A percentile compares a stretch with the other conserved stretches of the same genome.
Conservation (phyloP, 2,329 filamentous ascomycete species). For the Cytospora piceicola region DNA sequence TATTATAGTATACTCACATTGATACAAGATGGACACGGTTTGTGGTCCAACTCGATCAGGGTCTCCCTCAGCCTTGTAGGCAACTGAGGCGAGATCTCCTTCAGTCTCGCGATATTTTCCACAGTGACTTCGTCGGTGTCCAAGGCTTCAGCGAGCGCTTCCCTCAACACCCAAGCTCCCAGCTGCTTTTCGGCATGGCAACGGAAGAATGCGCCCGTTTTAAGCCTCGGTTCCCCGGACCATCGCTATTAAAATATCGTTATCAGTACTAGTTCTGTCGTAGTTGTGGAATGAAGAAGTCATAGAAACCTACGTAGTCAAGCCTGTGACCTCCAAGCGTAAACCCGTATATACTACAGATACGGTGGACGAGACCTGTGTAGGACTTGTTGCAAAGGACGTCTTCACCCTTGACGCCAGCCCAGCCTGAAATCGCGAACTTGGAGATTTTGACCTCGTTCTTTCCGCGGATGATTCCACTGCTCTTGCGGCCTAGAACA, state of each 20-base stretch:
- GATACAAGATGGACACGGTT: neutral
- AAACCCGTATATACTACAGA: neutral
- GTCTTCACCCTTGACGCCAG: neutral
- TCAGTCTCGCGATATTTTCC: neutral
- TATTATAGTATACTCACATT: neutral
- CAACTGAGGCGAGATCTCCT: neutral
- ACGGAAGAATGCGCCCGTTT: neutral
- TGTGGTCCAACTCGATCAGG: neutral
- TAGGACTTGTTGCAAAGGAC: neutral
- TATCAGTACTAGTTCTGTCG: neutral
- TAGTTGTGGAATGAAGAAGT: fast-evolving
- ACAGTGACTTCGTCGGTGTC: neutral
- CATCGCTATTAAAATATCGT: neutral
- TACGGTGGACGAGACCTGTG: neutral
- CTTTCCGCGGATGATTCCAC: neutral
- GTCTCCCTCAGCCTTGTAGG: neutral
- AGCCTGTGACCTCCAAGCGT: neutral
- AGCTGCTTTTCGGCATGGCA: constrained; percentile 19
- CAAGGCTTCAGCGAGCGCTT: neutral
- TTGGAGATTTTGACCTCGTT: neutral
- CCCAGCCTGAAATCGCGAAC: constrained; percentile 21
- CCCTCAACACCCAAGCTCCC: neutral
- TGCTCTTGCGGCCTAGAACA: neutral
- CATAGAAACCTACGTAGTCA: neutral
- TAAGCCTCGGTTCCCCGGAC: neutral